phyloP scores from a whole-genome alignment of 2,329 filamentous ascomycete genomes.

The Ilyonectria destructans region DNA sequence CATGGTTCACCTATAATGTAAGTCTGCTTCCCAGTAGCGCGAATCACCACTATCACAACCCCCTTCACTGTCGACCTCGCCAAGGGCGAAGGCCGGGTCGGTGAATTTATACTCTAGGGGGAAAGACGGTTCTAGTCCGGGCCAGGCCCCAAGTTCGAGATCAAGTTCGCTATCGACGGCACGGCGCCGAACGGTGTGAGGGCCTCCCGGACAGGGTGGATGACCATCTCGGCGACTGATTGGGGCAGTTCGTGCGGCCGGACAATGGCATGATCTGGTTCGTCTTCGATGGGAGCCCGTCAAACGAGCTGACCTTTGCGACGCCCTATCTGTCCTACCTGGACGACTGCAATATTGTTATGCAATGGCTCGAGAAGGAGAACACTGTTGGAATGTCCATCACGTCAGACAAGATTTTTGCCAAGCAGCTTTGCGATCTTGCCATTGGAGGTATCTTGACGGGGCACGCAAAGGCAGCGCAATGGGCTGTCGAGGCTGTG shows the following conservation, averaged over 20 bases:
- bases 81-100: background rate
- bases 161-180: background rate
- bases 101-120: background rate
- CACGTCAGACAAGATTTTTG: background rate
- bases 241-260: background rate
- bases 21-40: background rate
- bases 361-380: background rate
- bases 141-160: background rate
- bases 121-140: background rate
- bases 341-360: background rate
- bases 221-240: background rate
- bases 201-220: background rate
- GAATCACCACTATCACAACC: background rate
- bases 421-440: background rate
- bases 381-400: background rate
- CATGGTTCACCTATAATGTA: background rate
- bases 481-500: background rate
- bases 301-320: background rate
- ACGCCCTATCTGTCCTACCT: background rate
- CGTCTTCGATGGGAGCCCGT: background rate
- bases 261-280: background rate
- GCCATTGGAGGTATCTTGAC: background rate
- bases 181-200: slow-evolving; percentile 7
- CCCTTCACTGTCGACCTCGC: background rate
- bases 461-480: background rate